A percentile compares a stretch with the other conserved stretches of the same genome.
phyloP scores from a whole-genome alignment of 2,329 filamentous ascomycete species.

The Fusarium nodosum region DNA sequence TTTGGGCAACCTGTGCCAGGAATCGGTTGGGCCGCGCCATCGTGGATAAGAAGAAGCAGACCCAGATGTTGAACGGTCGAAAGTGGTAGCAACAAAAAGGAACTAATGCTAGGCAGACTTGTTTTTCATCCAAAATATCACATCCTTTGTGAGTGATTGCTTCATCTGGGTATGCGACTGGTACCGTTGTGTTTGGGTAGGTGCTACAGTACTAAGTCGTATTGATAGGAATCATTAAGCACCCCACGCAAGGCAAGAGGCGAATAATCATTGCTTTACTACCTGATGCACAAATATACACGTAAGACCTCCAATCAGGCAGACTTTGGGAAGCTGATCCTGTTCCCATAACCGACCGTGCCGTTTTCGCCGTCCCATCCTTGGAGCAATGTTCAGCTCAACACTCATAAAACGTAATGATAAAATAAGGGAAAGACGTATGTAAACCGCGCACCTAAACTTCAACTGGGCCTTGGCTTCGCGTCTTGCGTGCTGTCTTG shows the following conservation, averaged over 20 bases:
- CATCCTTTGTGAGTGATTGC: neutral
- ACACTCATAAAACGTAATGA: constrained; percentile 21
- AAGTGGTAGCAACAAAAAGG: neutral
- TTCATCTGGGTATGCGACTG: neutral
- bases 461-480: constrained; percentile 59
- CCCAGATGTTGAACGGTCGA: neutral
- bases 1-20: too few relatives aligned
- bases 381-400: constrained; percentile 22
- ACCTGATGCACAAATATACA: constrained; percentile 40
- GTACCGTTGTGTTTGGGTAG: neutral
- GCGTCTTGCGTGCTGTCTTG: constrained; percentile 58
- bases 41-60: neutral
- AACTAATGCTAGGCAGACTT: neutral
- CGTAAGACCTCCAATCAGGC: constrained; percentile 25
- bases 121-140: neutral
- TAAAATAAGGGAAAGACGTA: neutral
- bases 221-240: neutral
- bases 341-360: constrained; percentile 25
- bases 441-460: constrained; percentile 23
- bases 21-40: neutral
- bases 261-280: constrained; percentile 33
- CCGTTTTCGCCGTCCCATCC: constrained; percentile 45
- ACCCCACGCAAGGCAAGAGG: neutral
- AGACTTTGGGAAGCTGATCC: constrained; percentile 27
- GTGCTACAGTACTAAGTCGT: neutral